Evolutionary conservation across 1,284 basidiomycete species (phyloP), one percentile per base, ranked within the genome.

Genomic region (Pseudomicrostroma phylloplanum): DNA sequence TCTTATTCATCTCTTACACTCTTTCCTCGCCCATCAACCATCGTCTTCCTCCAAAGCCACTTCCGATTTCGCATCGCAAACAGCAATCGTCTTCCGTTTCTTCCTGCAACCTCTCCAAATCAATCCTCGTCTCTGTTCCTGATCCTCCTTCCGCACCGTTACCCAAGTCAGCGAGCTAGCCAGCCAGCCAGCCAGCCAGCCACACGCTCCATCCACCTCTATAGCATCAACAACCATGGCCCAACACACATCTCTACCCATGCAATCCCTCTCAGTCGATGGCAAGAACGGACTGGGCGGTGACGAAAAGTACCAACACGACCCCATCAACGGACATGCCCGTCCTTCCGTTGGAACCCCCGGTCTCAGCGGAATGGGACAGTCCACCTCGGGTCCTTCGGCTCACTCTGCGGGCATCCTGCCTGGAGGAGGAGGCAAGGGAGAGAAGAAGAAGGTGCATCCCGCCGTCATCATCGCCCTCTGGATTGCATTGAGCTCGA

Each of bases 401-500:
- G 58, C 61, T 23, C 59, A 61, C 58, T 54, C 42, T 39, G n/a
- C 51, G 36, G 69, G 70, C 55, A 68, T 70, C 42, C 65, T 75
- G 8, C 72, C 72, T 6, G 72, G 72, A 25, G 72, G 70, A 19
- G 42, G 30, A 2, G 13, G 23, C 3, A 36, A 63, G 42, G 19
- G 8, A 30, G 48, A 60, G 48, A 75, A 77, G 71, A 71, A 69
- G 61, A 73, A 75, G 70, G 61, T 79, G 15, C 77, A 79, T 59
- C 77, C 88, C 0, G 80, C 86, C 0, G 82, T 85, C 60, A 89
- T 91, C 73, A 90, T 91, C 61, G 88, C 88, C 30, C 81, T 92
- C 63, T 92, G 91, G 93, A 97, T 97, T 79, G 82, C 86, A 15
- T 88, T 96, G 73, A 90, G 88, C 66, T 91, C 91, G 48, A 81